Percentiles rank a stretch among this genome's conserved stretches.
Evolutionary conservation across 345 rosid genomes (phyloP).

Genomic region (Linum usitatissimum): DNA sequence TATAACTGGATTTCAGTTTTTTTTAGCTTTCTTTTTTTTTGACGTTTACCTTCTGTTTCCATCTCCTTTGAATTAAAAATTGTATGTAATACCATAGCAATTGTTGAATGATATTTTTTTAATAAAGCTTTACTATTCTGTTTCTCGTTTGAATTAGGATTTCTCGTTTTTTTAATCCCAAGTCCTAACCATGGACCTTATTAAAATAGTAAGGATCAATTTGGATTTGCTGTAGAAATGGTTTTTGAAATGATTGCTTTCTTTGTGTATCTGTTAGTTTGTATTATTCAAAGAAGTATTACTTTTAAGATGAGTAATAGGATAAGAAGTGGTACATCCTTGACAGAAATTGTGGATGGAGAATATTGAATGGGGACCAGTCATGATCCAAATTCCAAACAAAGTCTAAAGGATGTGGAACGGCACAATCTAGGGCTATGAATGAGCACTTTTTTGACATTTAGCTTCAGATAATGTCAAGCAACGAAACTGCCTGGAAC

Average conservation of each 20-base stretch:
- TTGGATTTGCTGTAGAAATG: not conserved
- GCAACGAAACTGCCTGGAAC: constrained; percentile 30
- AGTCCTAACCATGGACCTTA: too few species aligned
- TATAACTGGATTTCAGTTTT: too few species aligned
- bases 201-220: too few species aligned
- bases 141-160: too few species aligned
- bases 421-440: not conserved
- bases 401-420: not conserved
- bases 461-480: not conserved
- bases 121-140: too few species aligned
- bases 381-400: not conserved
- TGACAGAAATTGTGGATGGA: not conserved
- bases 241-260: not conserved
- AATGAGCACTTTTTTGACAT: constrained; percentile 1
- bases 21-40: too few species aligned
- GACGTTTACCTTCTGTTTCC: too few species aligned
- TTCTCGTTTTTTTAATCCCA: too few species aligned
- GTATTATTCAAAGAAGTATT: not conserved
- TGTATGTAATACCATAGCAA: too few species aligned
- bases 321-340: not conserved
- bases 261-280: not conserved
- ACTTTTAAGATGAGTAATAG: not conserved
- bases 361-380: not conserved
- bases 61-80: too few species aligned
- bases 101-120: too few species aligned